Evolutionary conservation across 2,329 filamentous ascomycete species (phyloP).

Genomic region (Diaporthe sp.): DNA sequence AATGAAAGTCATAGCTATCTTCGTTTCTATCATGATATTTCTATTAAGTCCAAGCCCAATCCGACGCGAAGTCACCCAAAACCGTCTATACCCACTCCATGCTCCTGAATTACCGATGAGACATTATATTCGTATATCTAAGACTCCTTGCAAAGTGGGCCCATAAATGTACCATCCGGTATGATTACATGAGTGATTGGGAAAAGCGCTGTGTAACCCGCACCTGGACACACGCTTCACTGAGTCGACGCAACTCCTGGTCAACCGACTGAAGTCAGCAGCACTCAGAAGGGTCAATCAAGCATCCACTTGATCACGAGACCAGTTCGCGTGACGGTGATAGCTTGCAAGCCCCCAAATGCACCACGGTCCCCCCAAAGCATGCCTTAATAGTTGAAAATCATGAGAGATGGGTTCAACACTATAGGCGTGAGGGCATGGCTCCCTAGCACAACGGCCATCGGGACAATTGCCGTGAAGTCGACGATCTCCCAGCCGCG

Average conservation of each 20-base stretch:
- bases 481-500: slow-evolving; percentile 66
- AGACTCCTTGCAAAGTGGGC: not conserved
- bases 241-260: not conserved
- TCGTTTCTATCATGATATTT: not conserved
- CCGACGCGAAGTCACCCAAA: not conserved
- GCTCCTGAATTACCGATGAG: not conserved
- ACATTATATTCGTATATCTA: not conserved
- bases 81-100: slow-evolving; percentile 9
- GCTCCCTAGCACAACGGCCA: slow-evolving; percentile 62
- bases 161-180: not conserved
- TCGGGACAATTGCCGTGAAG: slow-evolving; percentile 70
- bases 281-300: no score
- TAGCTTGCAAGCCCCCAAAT: not conserved
- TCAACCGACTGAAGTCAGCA: not conserved
- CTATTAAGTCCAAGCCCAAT: not conserved
- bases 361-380: not conserved
- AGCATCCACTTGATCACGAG: not conserved
- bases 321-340: not conserved
- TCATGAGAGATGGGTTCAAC: slow-evolving; percentile 72
- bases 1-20: not conserved
- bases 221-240: not conserved
- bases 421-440: slow-evolving; percentile 70
- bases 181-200: not conserved
- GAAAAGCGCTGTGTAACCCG: not conserved
- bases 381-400: slow-evolving; percentile 65